Percentiles rank a stretch among this genome's conserved stretches.
These are phyloP conservation scores for Paramecium tetraurelia DNA, from an alignment of 73 alveolate species.

Conservation along the genomic window DNA sequence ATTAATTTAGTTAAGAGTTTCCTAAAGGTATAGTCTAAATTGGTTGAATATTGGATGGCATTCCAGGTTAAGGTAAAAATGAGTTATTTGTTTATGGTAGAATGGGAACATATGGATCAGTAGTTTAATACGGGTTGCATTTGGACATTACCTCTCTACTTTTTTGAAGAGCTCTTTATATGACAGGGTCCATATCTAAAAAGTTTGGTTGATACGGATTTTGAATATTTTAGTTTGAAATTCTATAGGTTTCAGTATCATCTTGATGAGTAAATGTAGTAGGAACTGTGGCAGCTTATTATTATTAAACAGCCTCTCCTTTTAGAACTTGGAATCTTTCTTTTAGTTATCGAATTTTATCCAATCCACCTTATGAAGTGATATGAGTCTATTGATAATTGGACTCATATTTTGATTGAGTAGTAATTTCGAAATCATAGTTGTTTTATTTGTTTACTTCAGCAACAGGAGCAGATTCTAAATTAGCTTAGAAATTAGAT, in stretches of 20 bases:
- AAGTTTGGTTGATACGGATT: background rate
- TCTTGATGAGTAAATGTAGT: background rate
- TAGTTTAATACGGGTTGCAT: background rate
- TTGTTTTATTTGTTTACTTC: background rate
- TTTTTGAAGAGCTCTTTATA: background rate
- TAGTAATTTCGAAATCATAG: background rate
- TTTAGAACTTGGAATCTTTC: constrained; percentile 1
- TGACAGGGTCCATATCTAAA: constrained; percentile 21
- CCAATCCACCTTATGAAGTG: background rate
- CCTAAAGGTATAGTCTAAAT: background rate
- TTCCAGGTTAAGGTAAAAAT: background rate
- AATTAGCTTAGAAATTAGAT: background rate
- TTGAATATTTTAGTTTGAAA: background rate
- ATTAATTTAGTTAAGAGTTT: background rate
- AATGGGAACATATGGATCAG: background rate
- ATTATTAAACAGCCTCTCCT: background rate
- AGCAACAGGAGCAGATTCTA: background rate
- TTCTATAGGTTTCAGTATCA: background rate
- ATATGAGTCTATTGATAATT: background rate
- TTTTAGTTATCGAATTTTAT: constrained; percentile 10
- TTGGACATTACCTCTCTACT: constrained; percentile 31
- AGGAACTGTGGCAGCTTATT: background rate
- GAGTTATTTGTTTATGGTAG: background rate
- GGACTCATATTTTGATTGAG: background rate
- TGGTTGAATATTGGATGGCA: background rate